phyloP scores from a whole-genome alignment of 2,329 filamentous ascomycete genomes.

The Chaetomium strumarium region DNA sequence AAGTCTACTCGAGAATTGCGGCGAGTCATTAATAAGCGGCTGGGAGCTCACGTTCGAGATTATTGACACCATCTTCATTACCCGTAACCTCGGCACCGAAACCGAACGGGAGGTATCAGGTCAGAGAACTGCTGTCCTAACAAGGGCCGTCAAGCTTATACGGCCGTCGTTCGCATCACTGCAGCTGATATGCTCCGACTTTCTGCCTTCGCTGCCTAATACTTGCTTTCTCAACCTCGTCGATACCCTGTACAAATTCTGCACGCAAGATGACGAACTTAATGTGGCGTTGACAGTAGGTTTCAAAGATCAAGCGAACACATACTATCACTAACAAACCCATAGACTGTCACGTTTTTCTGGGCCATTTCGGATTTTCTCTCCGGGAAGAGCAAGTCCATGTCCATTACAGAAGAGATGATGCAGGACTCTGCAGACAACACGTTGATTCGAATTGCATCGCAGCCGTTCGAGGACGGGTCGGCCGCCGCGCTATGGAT shows the following conservation, averaged over 20 bases:
- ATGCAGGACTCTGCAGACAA: slow-evolving; percentile 51
- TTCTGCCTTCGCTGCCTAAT: slow-evolving; percentile 66
- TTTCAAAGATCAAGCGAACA: neutral
- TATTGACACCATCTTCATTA: slow-evolving; percentile 72
- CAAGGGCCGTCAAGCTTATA: slow-evolving; percentile 67
- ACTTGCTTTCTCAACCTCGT: slow-evolving; percentile 72
- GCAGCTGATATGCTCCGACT: slow-evolving; percentile 92
- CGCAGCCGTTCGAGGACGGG: slow-evolving; percentile 51
- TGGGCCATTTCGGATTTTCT: slow-evolving; percentile 93
- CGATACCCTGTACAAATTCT: slow-evolving; percentile 84
- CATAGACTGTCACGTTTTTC: slow-evolving; percentile 82
- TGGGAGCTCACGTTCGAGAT: slow-evolving; percentile 86
- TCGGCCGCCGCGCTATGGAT: slow-evolving; percentile 74
- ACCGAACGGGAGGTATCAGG: slow-evolving; percentile 28
- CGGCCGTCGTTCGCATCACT: slow-evolving; percentile 82
- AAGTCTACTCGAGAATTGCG: slow-evolving; percentile 78
- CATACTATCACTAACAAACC: slow-evolving; percentile 7
- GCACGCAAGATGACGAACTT: slow-evolving; percentile 81
- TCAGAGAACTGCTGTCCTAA: slow-evolving; percentile 37
- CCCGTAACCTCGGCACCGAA: slow-evolving; percentile 32
- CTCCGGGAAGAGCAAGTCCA: slow-evolving; percentile 51
- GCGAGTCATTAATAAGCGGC: slow-evolving; percentile 73
- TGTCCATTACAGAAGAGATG: slow-evolving; percentile 53
- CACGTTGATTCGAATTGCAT: slow-evolving; percentile 52
- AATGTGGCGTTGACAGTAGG: slow-evolving; percentile 88